These are phyloP conservation scores for Aureobasidium sp. DNA, from an alignment of 2,329 filamentous ascomycete species.

Conservation along the genomic window DNA sequence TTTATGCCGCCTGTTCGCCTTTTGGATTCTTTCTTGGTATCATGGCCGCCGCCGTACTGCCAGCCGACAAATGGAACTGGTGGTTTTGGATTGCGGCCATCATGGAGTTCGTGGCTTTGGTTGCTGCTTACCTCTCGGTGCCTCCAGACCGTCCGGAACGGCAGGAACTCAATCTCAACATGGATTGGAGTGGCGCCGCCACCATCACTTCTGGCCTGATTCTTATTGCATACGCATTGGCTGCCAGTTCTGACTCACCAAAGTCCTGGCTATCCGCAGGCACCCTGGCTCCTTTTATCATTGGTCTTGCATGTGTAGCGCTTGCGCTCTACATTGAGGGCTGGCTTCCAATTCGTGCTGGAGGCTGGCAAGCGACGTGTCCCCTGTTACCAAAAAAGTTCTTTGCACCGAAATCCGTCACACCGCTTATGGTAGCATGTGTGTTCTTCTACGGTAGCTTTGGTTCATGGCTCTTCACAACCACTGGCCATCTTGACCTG, in stretches of 20 bases:
- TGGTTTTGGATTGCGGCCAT: constrained; percentile 28
- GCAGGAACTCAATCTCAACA: constrained; percentile 24
- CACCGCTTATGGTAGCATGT: constrained; percentile 25
- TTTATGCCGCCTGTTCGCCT: constrained; percentile 30
- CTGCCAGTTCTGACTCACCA: constrained; percentile 24
- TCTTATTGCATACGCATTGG: constrained; percentile 26
- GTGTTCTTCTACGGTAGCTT: constrained; percentile 30
- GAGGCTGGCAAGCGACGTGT: constrained; percentile 25
- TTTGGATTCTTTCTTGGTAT: constrained; percentile 30
- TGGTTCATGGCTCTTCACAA: constrained; percentile 27
- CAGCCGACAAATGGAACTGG: constrained; percentile 21
- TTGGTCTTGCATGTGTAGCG: constrained; percentile 21
- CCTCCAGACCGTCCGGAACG: constrained; percentile 26
- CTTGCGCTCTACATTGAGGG: constrained; percentile 27
- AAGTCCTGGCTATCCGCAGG: constrained; percentile 21
- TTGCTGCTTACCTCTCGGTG: constrained; percentile 26
- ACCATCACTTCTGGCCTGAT: constrained; percentile 28
- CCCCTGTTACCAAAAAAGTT: constrained; percentile 29
- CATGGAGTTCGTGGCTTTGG: constrained; percentile 20
- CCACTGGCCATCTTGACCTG: constrained; percentile 4
- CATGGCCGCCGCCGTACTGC: constrained; percentile 24
- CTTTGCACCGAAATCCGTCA: constrained; percentile 25
- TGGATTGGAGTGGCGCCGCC: constrained; percentile 29
- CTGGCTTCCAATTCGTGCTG: constrained; percentile 17
- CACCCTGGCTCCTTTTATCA: constrained; percentile 23